These are phyloP conservation scores for Chlorencoelia australis DNA, from an alignment of 2,329 filamentous ascomycete species.

Conservation along the genomic window DNA sequence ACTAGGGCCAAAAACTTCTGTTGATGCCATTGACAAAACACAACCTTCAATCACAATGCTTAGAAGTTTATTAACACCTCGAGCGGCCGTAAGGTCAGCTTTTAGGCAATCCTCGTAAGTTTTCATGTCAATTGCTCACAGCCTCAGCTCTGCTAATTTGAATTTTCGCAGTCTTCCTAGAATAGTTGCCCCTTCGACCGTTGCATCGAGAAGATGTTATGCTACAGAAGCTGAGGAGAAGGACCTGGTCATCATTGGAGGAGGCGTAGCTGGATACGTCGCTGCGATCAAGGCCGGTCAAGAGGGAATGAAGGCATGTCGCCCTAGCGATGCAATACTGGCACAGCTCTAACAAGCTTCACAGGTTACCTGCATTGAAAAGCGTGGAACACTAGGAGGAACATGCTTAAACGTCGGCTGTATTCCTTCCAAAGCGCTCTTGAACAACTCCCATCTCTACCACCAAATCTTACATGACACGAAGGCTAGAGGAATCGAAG, in stretches of 20 bases:
- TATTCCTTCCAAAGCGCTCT: conserved; percentile 97
- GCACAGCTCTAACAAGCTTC: conserved; percentile 10
- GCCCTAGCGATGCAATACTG: conserved; percentile 3
- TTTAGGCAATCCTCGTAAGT: conserved; percentile 45
- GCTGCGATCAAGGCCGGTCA: conserved; percentile 98
- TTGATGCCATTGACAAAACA: no score
- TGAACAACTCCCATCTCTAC: conserved; percentile 99
- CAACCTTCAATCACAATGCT: conserved; percentile 42
- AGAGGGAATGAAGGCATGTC: conserved; percentile 79
- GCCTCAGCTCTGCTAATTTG: conserved; percentile 8
- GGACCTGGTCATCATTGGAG: conserved; percentile 94
- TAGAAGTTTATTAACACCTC: conserved; percentile 50
- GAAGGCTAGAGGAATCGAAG: conserved; percentile 94
- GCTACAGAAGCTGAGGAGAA: conserved; percentile 61
- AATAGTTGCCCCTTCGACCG: conserved; percentile 35
- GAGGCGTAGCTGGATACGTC: conserved; percentile 96
- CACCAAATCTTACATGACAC: conserved; percentile 96
- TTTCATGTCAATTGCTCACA: conserved; percentile 10
- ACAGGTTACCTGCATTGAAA: conserved; percentile 94
- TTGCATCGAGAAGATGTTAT: conserved; percentile 47
- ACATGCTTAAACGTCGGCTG: conserved; percentile 99
- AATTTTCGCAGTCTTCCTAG: conserved; percentile 37
- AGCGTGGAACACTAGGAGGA: conserved; percentile 87
- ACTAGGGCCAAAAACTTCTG: no score
- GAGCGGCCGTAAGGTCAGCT: conserved; percentile 45